Evolutionary conservation across 2,329 filamentous ascomycete genomes (phyloP), one percentile per base, ranked within the genome.

Genomic region (Sclerotinia glacialis): DNA sequence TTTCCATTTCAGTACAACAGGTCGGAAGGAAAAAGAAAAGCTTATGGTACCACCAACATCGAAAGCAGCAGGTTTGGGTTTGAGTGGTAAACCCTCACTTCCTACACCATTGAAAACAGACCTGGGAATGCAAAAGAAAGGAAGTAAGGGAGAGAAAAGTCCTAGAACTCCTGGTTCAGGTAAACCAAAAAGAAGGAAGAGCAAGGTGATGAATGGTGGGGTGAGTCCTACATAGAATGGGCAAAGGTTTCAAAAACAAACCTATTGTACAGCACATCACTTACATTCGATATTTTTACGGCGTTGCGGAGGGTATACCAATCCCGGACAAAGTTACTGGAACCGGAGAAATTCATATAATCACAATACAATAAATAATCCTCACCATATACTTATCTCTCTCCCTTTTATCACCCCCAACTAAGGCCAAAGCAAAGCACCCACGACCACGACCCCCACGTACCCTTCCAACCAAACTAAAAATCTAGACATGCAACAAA

Each of bases 1-100:
- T 64, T 89, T 89, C 76, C 85, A 88, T 71, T 80, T 89, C 14
- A 83, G 83, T 11, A 86, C 85, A 9, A 88, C 85, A 0, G 86
- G 86, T 1, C 81, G 85, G 37, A 74, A 72, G 52, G 73, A 75
- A 34, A 73, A 72, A 42, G 73, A 72, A 37, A 75, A 71, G 56
- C 61, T 75, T 31, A 68, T 66, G 52, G 67, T 72, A 5, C 67
- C 72, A 21, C 40, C 68, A 26, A 62, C 68, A 23, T 69, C 68
- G 21, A 71, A 69, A 58, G 58, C 68, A 50, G 65, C 67, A 14
- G 71, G 71, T 49, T 64, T 67, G n/a, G 65, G 69, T 31, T 65
- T 69, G 21, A 60, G 54, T 23, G 59, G 58, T 42, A 67, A 64
- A 55, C 46, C 47, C 7, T 66, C 71, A 14, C 64, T 67, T 47